Evolutionary conservation across 345 rosid species (phyloP).

Genomic region (Acer negundo): DNA sequence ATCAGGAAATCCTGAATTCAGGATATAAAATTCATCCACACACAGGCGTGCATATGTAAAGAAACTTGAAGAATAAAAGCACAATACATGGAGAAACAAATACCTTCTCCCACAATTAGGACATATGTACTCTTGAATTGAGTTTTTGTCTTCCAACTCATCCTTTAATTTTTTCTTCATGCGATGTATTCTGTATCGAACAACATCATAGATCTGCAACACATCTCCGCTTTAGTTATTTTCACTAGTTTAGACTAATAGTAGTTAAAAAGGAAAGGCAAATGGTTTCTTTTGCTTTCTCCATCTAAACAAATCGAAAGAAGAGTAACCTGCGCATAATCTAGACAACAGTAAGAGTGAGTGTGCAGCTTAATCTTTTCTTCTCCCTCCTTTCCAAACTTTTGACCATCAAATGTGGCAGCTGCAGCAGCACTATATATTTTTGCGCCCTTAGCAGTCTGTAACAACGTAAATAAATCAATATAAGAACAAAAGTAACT

Average conservation of each 20-base stretch:
- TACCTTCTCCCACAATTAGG: slow-evolving; percentile 88
- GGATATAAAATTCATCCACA: slow-evolving; percentile 10
- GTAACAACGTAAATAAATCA: slow-evolving; percentile 25
- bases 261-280: background rate
- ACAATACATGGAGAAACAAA: slow-evolving; percentile 17
- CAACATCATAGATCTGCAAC: slow-evolving; percentile 78
- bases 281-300: background rate
- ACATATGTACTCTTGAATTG: slow-evolving; percentile 88
- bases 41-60: background rate
- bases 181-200: slow-evolving; percentile 70
- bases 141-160: slow-evolving; percentile 81
- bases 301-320: background rate
- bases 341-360: slow-evolving; percentile 87
- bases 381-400: slow-evolving; percentile 56
- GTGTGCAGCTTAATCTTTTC: slow-evolving; percentile 87
- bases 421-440: slow-evolving; percentile 77
- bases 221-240: slow-evolving; percentile 24
- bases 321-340: slow-evolving; percentile 72
- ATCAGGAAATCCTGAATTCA: slow-evolving; percentile 19
- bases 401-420: slow-evolving; percentile 58
- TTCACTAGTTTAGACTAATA: background rate
- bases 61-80: background rate
- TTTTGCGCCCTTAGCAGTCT: slow-evolving; percentile 92
- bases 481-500: slow-evolving; percentile 1
- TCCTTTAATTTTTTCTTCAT: slow-evolving; percentile 81